Percentiles rank a stretch among this genome's conserved stretches.
phyloP scores from a whole-genome alignment of 768 basidiomycete genomes.

The Rhodotorula diobovata region DNA sequence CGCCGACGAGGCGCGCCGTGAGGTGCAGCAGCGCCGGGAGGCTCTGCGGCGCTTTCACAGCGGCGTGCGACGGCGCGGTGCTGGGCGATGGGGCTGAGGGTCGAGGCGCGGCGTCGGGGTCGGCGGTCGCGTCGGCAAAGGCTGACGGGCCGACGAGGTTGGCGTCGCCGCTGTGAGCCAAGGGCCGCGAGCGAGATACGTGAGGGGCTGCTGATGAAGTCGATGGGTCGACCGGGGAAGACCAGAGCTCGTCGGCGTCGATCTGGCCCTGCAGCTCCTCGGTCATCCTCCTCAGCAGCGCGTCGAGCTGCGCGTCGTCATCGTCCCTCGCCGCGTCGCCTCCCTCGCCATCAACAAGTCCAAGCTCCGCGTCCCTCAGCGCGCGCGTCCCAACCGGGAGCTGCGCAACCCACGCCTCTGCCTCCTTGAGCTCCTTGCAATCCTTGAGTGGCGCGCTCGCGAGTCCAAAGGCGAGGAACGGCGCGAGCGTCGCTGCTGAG shows the following conservation, averaged over 20 bases:
- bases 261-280: conserved; percentile 21
- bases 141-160: neutral
- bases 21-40: conserved; percentile 19
- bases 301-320: neutral
- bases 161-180: neutral
- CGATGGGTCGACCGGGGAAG: too few relatives aligned
- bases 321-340: neutral
- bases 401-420: conserved; percentile 12
- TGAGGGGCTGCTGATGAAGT: neutral
- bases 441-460: neutral
- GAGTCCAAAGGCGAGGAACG: conserved; percentile 18
- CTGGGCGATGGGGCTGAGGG: neutral
- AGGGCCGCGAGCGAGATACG: too few relatives aligned
- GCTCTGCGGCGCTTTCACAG: neutral
- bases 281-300: conserved; percentile 4
- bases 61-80: neutral
- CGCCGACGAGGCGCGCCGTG: conserved; percentile 3
- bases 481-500: neutral
- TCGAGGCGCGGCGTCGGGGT: neutral
- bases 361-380: neutral
- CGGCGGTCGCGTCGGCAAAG: neutral
- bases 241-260: conserved; percentile 2
- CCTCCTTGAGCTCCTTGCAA: neutral
- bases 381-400: neutral
- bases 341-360: neutral